Evolutionary conservation across 2,329 filamentous ascomycete genomes (phyloP).

Genomic region (Nothophaeocryptopus gaeumannii): DNA sequence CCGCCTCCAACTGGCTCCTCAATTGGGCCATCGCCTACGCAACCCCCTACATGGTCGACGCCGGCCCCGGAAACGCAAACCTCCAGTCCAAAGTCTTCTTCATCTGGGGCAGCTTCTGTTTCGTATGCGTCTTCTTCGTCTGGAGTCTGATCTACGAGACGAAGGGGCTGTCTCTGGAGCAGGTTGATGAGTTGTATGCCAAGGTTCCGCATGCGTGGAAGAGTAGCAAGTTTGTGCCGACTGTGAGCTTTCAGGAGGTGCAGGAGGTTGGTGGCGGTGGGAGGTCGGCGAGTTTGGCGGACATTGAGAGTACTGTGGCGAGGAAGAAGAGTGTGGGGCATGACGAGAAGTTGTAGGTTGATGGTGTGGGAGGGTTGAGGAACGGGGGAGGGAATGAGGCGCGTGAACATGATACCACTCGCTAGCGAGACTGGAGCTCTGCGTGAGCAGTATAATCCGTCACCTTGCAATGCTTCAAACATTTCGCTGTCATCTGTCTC

Average conservation of each 20-base stretch:
- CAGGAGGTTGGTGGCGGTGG: conserved; percentile 35
- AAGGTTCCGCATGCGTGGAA: conserved; percentile 61
- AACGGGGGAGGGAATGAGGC: no score
- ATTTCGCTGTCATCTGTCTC: no score
- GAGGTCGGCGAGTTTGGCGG: conserved; percentile 31
- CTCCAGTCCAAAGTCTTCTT: conserved; percentile 60
- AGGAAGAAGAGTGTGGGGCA: conserved; percentile 36
- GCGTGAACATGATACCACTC: no score
- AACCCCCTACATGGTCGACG: conserved; percentile 67
- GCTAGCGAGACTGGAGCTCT: no score
- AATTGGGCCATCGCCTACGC: conserved; percentile 80
- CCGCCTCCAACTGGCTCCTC: conserved; percentile 49
- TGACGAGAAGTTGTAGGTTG: conserved; percentile 22
- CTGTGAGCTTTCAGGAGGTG: conserved; percentile 48
- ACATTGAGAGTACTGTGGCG: conserved; percentile 34
- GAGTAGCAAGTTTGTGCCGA: conserved; percentile 51
- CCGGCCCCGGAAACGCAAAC: conserved; percentile 64
- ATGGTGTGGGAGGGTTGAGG: neutral
- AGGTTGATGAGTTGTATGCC: conserved; percentile 75
- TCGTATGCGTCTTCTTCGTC: conserved; percentile 49
- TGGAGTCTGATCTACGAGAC: conserved; percentile 68
- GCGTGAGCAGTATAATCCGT: no score
- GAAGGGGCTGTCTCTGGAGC: conserved; percentile 76
- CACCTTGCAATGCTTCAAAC: no score
- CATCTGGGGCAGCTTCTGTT: conserved; percentile 58